Conservation (phyloP, 129 eudicot genomes). For the Lactuca saligna region DNA sequence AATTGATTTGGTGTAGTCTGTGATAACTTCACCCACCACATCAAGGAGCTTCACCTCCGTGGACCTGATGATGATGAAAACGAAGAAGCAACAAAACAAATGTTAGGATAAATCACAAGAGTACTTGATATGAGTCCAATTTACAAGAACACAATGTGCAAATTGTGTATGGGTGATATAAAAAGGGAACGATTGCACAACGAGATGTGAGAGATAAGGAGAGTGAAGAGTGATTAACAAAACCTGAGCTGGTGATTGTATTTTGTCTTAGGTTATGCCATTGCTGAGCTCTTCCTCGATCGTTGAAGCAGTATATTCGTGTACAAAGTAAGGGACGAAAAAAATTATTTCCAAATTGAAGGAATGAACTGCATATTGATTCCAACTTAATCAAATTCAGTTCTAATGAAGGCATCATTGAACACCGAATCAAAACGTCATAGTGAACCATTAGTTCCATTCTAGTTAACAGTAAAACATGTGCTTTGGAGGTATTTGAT, state of each 20-base stretch:
- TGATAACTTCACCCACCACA: conserved; percentile 10
- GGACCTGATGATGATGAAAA: conserved; percentile 2
- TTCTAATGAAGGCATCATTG: conserved; percentile 55
- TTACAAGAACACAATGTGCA: too few relatives aligned
- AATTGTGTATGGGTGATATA: too few relatives aligned
- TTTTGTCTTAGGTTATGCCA: too few relatives aligned
- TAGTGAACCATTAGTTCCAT: neutral
- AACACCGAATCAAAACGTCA: conserved; percentile 70
- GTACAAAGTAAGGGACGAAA: neutral
- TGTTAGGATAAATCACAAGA: conserved; percentile 9
- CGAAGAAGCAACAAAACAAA: neutral
- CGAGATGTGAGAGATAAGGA: too few relatives aligned
- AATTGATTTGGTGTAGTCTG: conserved; percentile 18
- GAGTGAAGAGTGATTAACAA: too few relatives aligned
- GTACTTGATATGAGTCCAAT: too few relatives aligned
- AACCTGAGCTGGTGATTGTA: too few relatives aligned
- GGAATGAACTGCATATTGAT: conserved; percentile 76
- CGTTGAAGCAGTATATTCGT: too few relatives aligned
- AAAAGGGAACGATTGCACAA: too few relatives aligned
- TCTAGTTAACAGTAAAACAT: too few relatives aligned
- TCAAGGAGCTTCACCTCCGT: neutral
- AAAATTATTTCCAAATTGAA: conserved; percentile 73
- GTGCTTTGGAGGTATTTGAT: too few relatives aligned
- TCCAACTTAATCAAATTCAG: conserved; percentile 69
- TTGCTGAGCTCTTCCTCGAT: too few relatives aligned